Evolutionary conservation across 169 alveolate genomes (phyloP).

Genomic region (Plasmodium falciparum): DNA sequence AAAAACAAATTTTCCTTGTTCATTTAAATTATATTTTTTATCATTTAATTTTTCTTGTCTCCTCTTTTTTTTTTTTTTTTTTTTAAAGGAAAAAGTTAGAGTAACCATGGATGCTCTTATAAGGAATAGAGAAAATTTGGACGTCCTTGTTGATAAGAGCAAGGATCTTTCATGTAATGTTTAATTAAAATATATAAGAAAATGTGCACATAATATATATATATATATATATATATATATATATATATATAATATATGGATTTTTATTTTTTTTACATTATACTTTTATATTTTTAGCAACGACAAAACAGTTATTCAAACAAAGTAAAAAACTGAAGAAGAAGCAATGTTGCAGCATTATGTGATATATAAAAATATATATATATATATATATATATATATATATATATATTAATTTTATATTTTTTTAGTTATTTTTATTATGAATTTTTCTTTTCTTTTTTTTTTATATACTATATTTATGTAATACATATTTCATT

Average conservation of each 20-base stretch:
- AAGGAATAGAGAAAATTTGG: conserved; percentile 73
- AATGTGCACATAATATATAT: too few species aligned
- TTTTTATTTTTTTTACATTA: neutral
- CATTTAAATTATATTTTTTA: neutral
- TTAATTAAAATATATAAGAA: too few species aligned
- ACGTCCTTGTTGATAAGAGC: conserved; percentile 77
- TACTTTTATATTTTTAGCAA: conserved; percentile 25
- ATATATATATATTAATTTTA: conserved; percentile 8
- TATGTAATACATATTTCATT: neutral
- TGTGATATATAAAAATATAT: conserved; percentile 22
- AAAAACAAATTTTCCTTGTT: too few species aligned
- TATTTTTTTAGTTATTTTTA: conserved; percentile 2
- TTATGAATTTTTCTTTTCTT: conserved; percentile 9
- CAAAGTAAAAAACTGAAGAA: conserved; percentile 76
- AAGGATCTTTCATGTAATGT: conserved; percentile 72
- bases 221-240: too few species aligned
- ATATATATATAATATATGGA: neutral
- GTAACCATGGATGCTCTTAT: conserved; percentile 74
- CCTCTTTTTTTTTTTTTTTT: neutral
- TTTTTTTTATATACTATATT: neutral
- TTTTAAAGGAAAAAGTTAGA: conserved; percentile 71
- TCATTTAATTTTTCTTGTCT: neutral
- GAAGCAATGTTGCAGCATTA: conserved; percentile 61
- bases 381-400: neutral
- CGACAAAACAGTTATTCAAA: conserved; percentile 73